Evolutionary conservation across 2,329 filamentous ascomycete species (phyloP).

Genomic region (Cladophialophora exuberans): DNA sequence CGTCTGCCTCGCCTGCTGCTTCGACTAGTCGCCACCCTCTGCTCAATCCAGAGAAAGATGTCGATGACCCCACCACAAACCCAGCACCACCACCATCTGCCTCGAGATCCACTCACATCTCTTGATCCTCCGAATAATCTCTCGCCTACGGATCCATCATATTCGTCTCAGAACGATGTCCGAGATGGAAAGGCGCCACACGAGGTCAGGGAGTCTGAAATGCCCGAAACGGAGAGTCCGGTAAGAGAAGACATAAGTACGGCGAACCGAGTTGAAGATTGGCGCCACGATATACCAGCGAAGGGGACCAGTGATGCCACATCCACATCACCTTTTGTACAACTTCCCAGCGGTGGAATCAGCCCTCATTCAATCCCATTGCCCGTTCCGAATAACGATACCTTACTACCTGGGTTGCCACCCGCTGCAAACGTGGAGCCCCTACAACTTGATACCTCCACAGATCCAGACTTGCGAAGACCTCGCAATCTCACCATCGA

Average conservation of each 20-base stretch:
- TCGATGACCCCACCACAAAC: conserved; percentile 11
- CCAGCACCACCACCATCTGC: conserved; percentile 8
- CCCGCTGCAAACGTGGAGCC: conserved; percentile 26
- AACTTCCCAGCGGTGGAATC: too few relatives aligned
- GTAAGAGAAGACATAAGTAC: too few relatives aligned
- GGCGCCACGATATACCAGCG: too few relatives aligned
- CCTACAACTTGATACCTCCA: conserved; percentile 36
- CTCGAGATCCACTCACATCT: conserved; percentile 10
- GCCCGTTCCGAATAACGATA: not conserved
- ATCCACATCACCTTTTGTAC: too few relatives aligned
- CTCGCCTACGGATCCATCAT: not conserved
- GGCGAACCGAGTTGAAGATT: too few relatives aligned
- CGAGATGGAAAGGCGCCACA: not conserved
- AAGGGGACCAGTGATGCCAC: too few relatives aligned
- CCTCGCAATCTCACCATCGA: conserved; percentile 30
- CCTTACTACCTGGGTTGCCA: not conserved
- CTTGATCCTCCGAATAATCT: conserved; percentile 4
- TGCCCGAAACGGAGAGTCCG: too few relatives aligned
- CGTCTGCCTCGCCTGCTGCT: not conserved
- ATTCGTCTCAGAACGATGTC: not conserved
- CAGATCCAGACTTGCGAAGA: conserved; percentile 20
- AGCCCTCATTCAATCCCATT: not conserved
- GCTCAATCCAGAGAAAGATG: too few relatives aligned
- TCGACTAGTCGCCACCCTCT: not conserved
- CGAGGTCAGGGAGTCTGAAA: too few relatives aligned